Evolutionary conservation across 176 grass and related monocot species (phyloP), one percentile per base, ranked within the genome.

Genomic region (Secale cereale): DNA sequence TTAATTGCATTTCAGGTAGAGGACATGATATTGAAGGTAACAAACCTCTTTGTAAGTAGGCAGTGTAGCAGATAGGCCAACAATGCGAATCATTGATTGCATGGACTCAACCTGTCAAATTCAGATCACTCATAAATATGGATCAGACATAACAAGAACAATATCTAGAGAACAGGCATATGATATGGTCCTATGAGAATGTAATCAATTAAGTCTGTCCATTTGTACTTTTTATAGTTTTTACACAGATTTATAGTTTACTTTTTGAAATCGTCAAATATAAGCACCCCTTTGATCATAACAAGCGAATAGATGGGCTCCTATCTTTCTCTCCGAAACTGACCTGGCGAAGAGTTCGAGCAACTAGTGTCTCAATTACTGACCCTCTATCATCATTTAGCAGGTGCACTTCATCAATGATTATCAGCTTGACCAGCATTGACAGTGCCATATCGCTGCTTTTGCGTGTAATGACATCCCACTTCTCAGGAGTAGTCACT

Each of bases 401-500:
- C 45, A 98, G 90, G 68, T 98, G 95, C 48, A 95, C 93, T 90
- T 98, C 95, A 87, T 98, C 95, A 88, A 98, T 98, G 72, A 98
- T 98, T 83, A 98, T 77, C 40, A 98, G 82, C 79, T 98, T 98
- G 37, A 98, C 95, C 73, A 98, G 81, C 95, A 98, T 98, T 39
- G 95, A 98, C 78, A 98, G 81, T 66, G 95, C 91, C 95, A 98
- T 98, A 74, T 98, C 95, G 77, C 93, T 98, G 91, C 95, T 98
- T 92, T 98, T 98, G 81, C 95, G 92, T 77, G 95, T 98, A 86
- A 98, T 98, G 36, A 98, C 95, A 82, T 98, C 95, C 92, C 92
- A 98, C 57, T 98, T 98, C 80, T 98, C 95, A 82, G 95, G 95
- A 79, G 95, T 98, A 59, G 95, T 98, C 67, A 98, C 95, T 88